These are phyloP conservation scores for Immersiella caudata DNA, from an alignment of 495 filamentous ascomycete species.

Conservation along the genomic window DNA sequence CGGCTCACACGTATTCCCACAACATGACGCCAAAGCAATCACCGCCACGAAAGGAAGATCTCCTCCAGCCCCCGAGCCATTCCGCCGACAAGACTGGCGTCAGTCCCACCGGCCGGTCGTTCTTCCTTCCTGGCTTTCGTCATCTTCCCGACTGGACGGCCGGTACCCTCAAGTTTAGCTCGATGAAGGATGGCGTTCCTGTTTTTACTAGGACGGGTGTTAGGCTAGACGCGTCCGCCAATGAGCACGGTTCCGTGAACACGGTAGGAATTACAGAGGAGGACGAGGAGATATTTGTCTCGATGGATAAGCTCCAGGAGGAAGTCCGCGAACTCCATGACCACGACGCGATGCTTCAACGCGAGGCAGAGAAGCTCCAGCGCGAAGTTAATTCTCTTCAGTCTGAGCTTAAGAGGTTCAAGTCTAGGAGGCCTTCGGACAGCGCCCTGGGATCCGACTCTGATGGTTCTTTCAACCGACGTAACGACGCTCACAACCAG, in stretches of 20 bases:
- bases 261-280: constrained; percentile 45
- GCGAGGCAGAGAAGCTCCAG: constrained; percentile 52
- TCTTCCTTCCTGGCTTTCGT: constrained; percentile 49
- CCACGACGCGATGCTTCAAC: constrained; percentile 52
- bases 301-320: constrained; percentile 58
- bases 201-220: constrained; percentile 38
- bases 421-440: constrained; percentile 41
- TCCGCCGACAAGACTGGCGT: constrained; percentile 28
- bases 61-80: constrained; percentile 15
- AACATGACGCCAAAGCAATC: constrained; percentile 32
- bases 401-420: constrained; percentile 44
- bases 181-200: constrained; percentile 50
- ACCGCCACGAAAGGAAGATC: constrained; percentile 2
- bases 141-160: constrained; percentile 52
- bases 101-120: constrained; percentile 48
- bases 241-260: constrained; percentile 45
- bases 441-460: constrained; percentile 53
- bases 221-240: constrained; percentile 28
- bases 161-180: constrained; percentile 46
- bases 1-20: constrained; percentile 14
- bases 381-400: constrained; percentile 49
- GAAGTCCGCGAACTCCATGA: constrained; percentile 53
- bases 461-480: constrained; percentile 42
- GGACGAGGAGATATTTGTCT: constrained; percentile 55
- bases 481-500: constrained; percentile 37